Percentiles rank a stretch among this genome's conserved stretches.
Conservation (phyloP, 2,329 filamentous ascomycete genomes). For the Aplosporella prunicola region DNA sequence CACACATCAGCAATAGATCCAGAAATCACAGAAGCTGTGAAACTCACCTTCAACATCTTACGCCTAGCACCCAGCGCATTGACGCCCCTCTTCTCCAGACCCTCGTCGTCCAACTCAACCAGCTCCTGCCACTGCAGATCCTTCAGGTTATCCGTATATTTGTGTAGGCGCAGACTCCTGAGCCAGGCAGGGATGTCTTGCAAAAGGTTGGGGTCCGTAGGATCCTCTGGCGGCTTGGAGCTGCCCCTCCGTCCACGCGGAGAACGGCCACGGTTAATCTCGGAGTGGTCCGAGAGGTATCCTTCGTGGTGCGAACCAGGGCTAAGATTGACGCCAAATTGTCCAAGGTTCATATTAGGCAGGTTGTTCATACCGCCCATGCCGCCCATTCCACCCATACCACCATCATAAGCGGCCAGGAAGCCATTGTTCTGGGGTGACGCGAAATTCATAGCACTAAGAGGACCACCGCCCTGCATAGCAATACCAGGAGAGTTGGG, state of each 20-base stretch:
- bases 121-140: slow-evolving; percentile 95
- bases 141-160: slow-evolving; percentile 97
- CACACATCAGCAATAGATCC: slow-evolving; percentile 5
- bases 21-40: background rate
- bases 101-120: slow-evolving; percentile 84
- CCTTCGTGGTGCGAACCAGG: slow-evolving; percentile 57
- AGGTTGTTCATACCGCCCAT: no score
- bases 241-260: slow-evolving; percentile 85
- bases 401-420: slow-evolving; percentile 79
- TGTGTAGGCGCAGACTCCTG: slow-evolving; percentile 86
- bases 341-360: slow-evolving; percentile 59
- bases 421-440: slow-evolving; percentile 94
- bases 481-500: slow-evolving; percentile 83
- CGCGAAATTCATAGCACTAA: slow-evolving; percentile 50
- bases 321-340: slow-evolving; percentile 47
- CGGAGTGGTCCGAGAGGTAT: slow-evolving; percentile 88
- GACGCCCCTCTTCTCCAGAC: slow-evolving; percentile 83
- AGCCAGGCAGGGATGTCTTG: slow-evolving; percentile 97
- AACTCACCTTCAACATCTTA: slow-evolving; percentile 87
- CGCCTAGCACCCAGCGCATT: slow-evolving; percentile 88
- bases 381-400: no score
- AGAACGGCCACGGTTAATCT: slow-evolving; percentile 81
- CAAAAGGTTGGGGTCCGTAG: slow-evolving; percentile 79
- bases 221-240: slow-evolving; percentile 96
- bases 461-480: slow-evolving; percentile 49